Conservation (phyloP, 441 rosid genomes). For the Populus hybrid region DNA sequence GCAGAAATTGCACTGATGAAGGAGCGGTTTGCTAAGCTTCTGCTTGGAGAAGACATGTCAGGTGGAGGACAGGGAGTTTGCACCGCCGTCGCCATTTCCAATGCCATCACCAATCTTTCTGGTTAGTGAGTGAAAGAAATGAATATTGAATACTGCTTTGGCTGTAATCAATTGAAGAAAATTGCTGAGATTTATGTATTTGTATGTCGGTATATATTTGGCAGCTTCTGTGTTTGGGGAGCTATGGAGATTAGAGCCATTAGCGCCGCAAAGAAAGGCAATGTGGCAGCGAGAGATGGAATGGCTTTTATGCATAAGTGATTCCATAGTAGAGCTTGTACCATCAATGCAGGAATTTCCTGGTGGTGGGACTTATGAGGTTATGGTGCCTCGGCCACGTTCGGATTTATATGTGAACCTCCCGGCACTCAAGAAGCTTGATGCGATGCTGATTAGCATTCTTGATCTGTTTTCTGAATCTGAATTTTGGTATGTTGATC, state of each 20-base stretch:
- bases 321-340: constrained; percentile 82
- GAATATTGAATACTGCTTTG: background rate
- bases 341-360: constrained; percentile 84
- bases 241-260: constrained; percentile 86
- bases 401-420: constrained; percentile 73
- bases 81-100: constrained; percentile 89
- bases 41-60: constrained; percentile 94
- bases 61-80: constrained; percentile 93
- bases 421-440: constrained; percentile 92
- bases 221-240: constrained; percentile 90
- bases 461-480: constrained; percentile 64
- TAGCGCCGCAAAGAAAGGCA: constrained; percentile 69
- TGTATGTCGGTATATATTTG: constrained; percentile 6
- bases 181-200: background rate
- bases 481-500: constrained; percentile 82
- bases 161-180: background rate
- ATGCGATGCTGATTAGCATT: constrained; percentile 66
- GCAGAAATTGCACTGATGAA: constrained; percentile 88
- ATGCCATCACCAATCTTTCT: constrained; percentile 82
- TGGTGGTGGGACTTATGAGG: constrained; percentile 78
- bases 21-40: constrained; percentile 84
- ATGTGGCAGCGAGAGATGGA: constrained; percentile 92
- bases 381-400: constrained; percentile 80
- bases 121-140: constrained; percentile 39
- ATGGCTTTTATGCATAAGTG: constrained; percentile 80